Evolutionary conservation across 2,329 filamentous ascomycete genomes (phyloP).

Genomic region (Ophiostoma sp.): DNA sequence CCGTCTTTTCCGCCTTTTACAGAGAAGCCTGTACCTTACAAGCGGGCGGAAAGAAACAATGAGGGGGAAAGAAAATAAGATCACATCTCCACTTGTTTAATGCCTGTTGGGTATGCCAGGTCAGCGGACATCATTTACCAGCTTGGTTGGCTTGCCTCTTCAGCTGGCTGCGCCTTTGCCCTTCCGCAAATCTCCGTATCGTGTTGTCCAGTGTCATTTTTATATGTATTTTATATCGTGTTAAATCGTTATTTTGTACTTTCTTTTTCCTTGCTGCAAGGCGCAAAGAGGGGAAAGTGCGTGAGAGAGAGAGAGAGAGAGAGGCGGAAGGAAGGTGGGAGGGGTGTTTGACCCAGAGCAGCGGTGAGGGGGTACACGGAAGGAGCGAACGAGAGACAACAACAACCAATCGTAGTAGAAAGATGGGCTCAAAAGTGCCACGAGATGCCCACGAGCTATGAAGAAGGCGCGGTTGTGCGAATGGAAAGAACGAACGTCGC

Average conservation of each 20-base stretch:
- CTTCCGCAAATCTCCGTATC: background rate
- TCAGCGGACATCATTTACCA: background rate
- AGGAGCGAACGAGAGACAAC: slow-evolving; percentile 14
- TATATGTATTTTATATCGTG: background rate
- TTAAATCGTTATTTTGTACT: background rate
- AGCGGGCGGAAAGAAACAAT: too few species aligned
- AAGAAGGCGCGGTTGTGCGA: background rate
- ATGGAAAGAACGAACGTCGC: background rate
- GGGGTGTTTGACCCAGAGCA: slow-evolving; percentile 19
- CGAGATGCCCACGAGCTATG: background rate
- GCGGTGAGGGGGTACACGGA: slow-evolving; percentile 19
- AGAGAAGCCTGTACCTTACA: too few species aligned
- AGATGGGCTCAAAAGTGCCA: background rate
- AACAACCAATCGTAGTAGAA: background rate
- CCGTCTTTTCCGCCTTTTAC: slow-evolving; percentile 1
- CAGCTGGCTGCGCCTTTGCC: slow-evolving; percentile 5
- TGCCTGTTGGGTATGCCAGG: background rate
- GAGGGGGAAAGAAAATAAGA: too few species aligned
- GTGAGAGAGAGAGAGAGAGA: background rate
- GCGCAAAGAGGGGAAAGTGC: slow-evolving; percentile 11
- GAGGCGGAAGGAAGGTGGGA: background rate
- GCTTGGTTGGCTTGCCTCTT: background rate
- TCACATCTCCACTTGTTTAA: background rate
- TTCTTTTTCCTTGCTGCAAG: background rate
- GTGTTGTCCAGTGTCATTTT: background rate